A percentile compares a stretch with the other conserved stretches of the same genome.
Conservation (phyloP, 208 protist genomes). For the Wallacemonas sp. region DNA sequence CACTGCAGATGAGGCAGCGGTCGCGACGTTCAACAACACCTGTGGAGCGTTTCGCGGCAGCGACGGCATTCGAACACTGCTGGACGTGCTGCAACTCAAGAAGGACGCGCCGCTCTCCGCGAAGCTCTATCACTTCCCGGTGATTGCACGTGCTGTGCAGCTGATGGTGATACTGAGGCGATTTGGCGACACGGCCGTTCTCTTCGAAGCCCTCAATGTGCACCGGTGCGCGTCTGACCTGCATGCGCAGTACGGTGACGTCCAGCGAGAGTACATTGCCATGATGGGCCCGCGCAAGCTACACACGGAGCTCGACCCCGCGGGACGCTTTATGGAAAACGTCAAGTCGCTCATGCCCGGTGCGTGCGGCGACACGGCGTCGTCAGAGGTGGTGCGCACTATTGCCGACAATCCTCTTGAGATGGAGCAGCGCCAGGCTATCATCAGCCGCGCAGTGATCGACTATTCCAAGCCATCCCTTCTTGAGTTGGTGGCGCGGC, state of each 20-base stretch:
- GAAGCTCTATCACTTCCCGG: conserved; percentile 80
- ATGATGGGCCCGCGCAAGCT: conserved; percentile 66
- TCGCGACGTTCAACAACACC: conserved; percentile 64
- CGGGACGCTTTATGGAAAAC: conserved; percentile 85
- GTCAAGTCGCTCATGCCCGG: conserved; percentile 63
- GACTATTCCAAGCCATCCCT: conserved; percentile 81
- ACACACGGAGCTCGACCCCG: conserved; percentile 67
- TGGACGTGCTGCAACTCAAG: conserved; percentile 75
- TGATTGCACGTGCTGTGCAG: conserved; percentile 81
- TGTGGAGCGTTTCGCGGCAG: conserved; percentile 71
- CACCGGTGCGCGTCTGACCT: conserved; percentile 71
- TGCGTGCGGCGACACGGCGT: conserved; percentile 49
- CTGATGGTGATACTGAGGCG: conserved; percentile 73
- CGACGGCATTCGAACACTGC: conserved; percentile 76
- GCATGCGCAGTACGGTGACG: conserved; percentile 61
- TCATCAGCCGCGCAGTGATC: conserved; percentile 72
- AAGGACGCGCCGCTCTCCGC: conserved; percentile 69
- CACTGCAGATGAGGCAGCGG: conserved; percentile 57
- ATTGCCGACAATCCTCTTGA: conserved; percentile 51
- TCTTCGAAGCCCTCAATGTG: conserved; percentile 83
- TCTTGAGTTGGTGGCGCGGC: conserved; percentile 64
- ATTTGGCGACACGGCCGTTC: conserved; percentile 70
- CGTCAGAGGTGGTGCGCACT: conserved; percentile 38
- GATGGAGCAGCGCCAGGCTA: conserved; percentile 70
- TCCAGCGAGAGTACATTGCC: conserved; percentile 81